Evolutionary conservation across 768 basidiomycete genomes (phyloP), one percentile per base, ranked within the genome.

Genomic region (Leucocoprinus leucothites): DNA sequence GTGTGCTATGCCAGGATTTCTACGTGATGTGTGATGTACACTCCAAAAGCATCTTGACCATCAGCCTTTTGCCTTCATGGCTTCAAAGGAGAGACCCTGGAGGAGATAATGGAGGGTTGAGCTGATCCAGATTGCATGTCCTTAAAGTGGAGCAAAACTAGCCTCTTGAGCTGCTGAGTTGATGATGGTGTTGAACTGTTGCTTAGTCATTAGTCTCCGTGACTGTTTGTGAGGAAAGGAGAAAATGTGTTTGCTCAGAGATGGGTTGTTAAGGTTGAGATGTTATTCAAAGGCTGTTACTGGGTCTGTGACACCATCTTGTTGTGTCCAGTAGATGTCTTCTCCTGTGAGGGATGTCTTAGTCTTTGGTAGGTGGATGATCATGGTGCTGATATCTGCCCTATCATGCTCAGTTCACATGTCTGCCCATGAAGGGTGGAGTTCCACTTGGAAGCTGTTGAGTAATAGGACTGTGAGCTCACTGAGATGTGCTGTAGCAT

Each of bases 21-120:
- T 2, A 51, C 58, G 35, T 63, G 62, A n/a, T 51, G 51, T 2
- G 55, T 53, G 5, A 60, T 48, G 51, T 63, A 63, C 1, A 21
- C 25, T 13, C 14, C 13, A 28, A 60, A 63, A 1, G 56, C 58
- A 25, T 60, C 55, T 57, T 0, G 50, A 50, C 58, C 73, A 76
- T 0, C 66, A 45, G 0, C 73, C 69, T 19, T 65, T 74, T 0
- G 63, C 58, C 36, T 71, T 71, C n/a, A 73, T 63, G 0, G 67
- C 67, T 4, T 74, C 68, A 38, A 76, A 70, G 1, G 71, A 65
- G 0, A 69, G 44, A 0, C 69, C 69, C 3, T 63, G 53, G 2
- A 76, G 65, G 0, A 75, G 66, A 57, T 72, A 74, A 51, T 71
- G 67, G 0, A 75, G 60, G 0, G 71, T 73, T 8, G 65, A 36